Base-by-base conservation (phyloP, 768 basidiomycete species). In the Suillus occidentalis region DNA sequence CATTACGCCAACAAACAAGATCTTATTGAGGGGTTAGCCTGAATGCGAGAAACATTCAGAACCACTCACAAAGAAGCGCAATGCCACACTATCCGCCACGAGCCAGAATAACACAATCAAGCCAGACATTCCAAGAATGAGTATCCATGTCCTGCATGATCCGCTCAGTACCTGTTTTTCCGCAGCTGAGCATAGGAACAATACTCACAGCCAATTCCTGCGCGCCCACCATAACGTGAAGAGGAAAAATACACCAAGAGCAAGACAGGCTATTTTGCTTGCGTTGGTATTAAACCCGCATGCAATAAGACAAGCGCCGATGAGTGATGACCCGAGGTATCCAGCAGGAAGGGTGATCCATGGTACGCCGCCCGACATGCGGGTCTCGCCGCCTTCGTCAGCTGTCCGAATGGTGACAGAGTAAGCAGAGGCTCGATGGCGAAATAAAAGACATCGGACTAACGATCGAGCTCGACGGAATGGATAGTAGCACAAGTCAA, bases 281-380 rank as follows among this genome's bases (percentile, higher is more conserved):
- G 95, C 95, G 68, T 92, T 89, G 55, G 91, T 94, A 75, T 95
- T 85, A 73, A 95, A 95, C 14, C 93, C 94, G 67, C 92, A 94
- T 14, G 93, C 86, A 65, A 97, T 95, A 47, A 97, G 80, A 52
- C 85, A 84, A 2, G 93, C 95, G 31, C 95, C 95, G 61, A 97
- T 93, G 71, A 97, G 81, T 5, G 89, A 88, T 6, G 92, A 90
- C 39, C 94, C 92, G 52, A 94, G 86, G 74, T 94, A 93, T 64
- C 94, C 94, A n/a, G 87, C 87, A 4, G 92, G 91, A 4, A 94
- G 84, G 0, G 94, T 94, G 28, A 94, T 75, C 85, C 89, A 91
- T 25, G 84, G 79, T 49, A 95, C 85, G 0, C 94, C 95, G 36
- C 94, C 94, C 18, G 89, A 88, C 94, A 96, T 95, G 42, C 83